These are phyloP conservation scores for Colletotrichum eleusines DNA, from an alignment of 2,329 filamentous ascomycete genomes.

Conservation along the genomic window DNA sequence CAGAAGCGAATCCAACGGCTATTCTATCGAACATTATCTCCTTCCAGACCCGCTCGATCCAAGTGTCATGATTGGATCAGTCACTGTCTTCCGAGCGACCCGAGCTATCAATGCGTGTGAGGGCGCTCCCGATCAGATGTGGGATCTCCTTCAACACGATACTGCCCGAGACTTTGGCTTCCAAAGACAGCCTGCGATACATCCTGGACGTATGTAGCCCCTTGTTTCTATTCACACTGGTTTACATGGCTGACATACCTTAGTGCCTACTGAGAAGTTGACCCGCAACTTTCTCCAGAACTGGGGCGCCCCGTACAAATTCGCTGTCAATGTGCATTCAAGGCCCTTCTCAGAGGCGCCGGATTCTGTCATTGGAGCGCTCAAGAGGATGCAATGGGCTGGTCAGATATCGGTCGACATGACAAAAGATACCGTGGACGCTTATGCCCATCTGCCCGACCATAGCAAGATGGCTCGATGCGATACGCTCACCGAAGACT, in stretches of 20 bases:
- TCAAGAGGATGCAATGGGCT: slow-evolving; percentile 68
- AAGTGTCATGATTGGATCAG: slow-evolving; percentile 57
- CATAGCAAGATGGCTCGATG: slow-evolving; percentile 16
- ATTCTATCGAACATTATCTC: slow-evolving; percentile 46
- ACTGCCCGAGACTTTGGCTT: slow-evolving; percentile 55
- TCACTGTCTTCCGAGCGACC: slow-evolving; percentile 70
- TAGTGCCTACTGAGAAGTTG: slow-evolving; percentile 56
- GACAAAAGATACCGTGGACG: slow-evolving; percentile 43
- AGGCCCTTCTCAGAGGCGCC: slow-evolving; percentile 64
- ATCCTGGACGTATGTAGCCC: slow-evolving; percentile 49
- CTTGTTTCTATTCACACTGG: slow-evolving; percentile 34
- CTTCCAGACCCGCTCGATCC: slow-evolving; percentile 57
- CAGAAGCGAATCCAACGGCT: slow-evolving; percentile 8
- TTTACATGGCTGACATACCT: slow-evolving; percentile 44
- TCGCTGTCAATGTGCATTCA: slow-evolving; percentile 66
- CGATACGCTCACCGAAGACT: slow-evolving; percentile 45
- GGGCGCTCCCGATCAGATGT: slow-evolving; percentile 72
- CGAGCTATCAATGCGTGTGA: slow-evolving; percentile 60
- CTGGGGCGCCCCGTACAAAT: slow-evolving; percentile 76
- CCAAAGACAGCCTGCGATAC: slow-evolving; percentile 55
- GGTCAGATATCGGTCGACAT: slow-evolving; percentile 55
- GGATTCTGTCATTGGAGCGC: slow-evolving; percentile 59
- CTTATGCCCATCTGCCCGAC: background rate
- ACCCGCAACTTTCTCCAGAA: slow-evolving; percentile 67
- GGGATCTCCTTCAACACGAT: slow-evolving; percentile 59